Evolutionary conservation across 2,329 filamentous ascomycete species (phyloP), one percentile per base, ranked within the genome.

Genomic region (Claviceps capensis): DNA sequence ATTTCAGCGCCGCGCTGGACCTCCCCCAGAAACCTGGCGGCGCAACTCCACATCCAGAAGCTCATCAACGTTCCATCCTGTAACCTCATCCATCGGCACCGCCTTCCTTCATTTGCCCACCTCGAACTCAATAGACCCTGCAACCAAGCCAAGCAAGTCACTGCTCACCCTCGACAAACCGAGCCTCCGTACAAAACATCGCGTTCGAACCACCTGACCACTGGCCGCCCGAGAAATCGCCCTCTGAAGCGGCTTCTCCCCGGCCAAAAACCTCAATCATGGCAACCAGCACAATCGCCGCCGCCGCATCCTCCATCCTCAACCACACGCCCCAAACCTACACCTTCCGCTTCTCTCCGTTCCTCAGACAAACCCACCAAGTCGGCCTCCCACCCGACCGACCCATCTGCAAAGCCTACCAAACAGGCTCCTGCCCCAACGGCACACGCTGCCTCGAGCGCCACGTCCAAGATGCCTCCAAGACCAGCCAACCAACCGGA

Each of bases 391-490:
- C 87, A 22, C 79, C 85, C 40, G 82, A 86, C 65, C 80, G 86
- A 0, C 88, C 90, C 44, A 75, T 86, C 64, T 97, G 93, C 74
- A 88, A 86, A 64, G 83, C 89, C 54, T 96, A 88, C 72, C 77
- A 86, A 55, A 79, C 88, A 55, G 89, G 88, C 43, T 85, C 90
- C 69, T 97, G 93, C 64, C 88, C 90, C 0, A 78, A 90, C 56
- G 91, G 90, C 41, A 82, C 85, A 55, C 77, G 81, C 52, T 97
- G 93, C 67, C 81, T 88, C 1, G 89, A 97, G 68, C 86, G 88
- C 49, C 91, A 97, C 72, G 69, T 74, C 54, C 66, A 69, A 34
- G 63, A 67, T 73, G 58, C 62, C 19, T 56, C 57, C 37, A 56
- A 54, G 53, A 52, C 42, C 52, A 61, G 54, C 56, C 63, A 65